phyloP scores from a whole-genome alignment of 225 moss, liverwort and hornwort species.

The Bryoerythrophyllum caledonicum region DNA sequence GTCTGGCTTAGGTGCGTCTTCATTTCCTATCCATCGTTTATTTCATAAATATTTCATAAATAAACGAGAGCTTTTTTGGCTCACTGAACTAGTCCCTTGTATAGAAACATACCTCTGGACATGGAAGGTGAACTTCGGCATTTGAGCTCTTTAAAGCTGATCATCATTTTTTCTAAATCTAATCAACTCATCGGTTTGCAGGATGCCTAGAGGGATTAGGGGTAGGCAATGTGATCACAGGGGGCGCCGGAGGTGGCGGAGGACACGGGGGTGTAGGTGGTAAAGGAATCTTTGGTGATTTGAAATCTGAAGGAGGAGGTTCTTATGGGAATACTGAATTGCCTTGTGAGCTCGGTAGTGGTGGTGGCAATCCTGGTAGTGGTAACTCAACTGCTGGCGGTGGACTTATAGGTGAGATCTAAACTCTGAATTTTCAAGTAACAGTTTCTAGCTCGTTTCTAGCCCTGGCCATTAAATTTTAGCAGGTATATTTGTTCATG shows the following conservation, averaged over 20 bases:
- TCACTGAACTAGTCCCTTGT: neutral
- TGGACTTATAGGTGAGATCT: slow-evolving; percentile 73
- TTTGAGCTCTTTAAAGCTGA: neutral
- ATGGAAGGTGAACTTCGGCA: neutral
- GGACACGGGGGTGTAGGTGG: slow-evolving; percentile 93
- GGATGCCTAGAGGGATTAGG: slow-evolving; percentile 60
- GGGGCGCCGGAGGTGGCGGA: slow-evolving; percentile 84
- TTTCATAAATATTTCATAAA: too few relatives aligned
- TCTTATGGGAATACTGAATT: slow-evolving; percentile 67
- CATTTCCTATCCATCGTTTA: neutral
- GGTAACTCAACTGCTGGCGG: slow-evolving; percentile 77
- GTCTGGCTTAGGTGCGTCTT: slow-evolving; percentile 76
- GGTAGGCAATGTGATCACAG: slow-evolving; percentile 52
- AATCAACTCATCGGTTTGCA: slow-evolving; percentile 21
- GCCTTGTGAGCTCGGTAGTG: slow-evolving; percentile 95
- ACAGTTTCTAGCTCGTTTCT: neutral
- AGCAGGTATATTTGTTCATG: neutral
- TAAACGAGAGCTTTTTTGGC: neutral
- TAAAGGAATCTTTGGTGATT: slow-evolving; percentile 47
- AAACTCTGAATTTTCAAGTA: neutral
- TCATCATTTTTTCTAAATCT: neutral
- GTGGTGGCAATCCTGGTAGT: slow-evolving; percentile 75
- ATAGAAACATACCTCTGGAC: neutral
- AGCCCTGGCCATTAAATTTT: neutral
- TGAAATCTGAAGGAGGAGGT: slow-evolving; percentile 63